These are phyloP conservation scores for Bipolaris zeicola DNA, from an alignment of 2,329 filamentous ascomycete genomes.

Conservation along the genomic window DNA sequence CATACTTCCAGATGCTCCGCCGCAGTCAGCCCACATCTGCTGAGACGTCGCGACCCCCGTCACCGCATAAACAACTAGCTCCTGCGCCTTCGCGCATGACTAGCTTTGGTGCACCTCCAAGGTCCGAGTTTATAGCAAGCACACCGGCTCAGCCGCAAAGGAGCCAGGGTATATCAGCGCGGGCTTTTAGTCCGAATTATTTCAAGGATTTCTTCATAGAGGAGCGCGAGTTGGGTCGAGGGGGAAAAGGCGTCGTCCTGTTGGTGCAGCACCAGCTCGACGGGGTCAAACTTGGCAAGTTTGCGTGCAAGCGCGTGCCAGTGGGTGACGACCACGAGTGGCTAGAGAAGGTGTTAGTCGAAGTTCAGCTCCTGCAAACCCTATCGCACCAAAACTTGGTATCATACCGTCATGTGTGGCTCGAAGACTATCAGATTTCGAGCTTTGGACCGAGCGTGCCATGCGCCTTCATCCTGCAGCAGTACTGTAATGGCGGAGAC, in stretches of 20 bases:
- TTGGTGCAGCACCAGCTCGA: conserved; percentile 94
- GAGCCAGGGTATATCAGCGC: conserved; percentile 75
- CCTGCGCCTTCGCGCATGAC: conserved; percentile 36
- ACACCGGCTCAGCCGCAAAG: conserved; percentile 47
- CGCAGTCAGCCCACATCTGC: conserved; percentile 60
- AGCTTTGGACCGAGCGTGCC: conserved; percentile 88
- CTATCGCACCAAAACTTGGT: conserved; percentile 94
- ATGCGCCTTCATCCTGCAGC: conserved; percentile 95
- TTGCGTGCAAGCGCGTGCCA: conserved; percentile 95
- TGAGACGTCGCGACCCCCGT: conserved; percentile 54
- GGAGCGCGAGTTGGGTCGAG: conserved; percentile 81
- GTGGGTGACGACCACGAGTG: conserved; percentile 92
- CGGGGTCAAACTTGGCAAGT: conserved; percentile 83
- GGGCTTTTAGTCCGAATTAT: conserved; percentile 90
- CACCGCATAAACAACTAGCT: conserved; percentile 55
- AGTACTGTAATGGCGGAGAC: conserved; percentile 95
- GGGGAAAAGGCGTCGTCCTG: conserved; percentile 92
- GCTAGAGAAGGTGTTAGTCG: conserved; percentile 91
- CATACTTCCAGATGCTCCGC: conserved; percentile 94
- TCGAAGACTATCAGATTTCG: conserved; percentile 84
- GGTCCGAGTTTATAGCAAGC: conserved; percentile 57
- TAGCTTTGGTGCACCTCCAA: conserved; percentile 51
- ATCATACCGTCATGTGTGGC: conserved; percentile 95
- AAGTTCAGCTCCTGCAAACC: conserved; percentile 90
- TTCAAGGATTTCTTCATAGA: conserved; percentile 93